Evolutionary conservation across 208 protist genomes (phyloP), one percentile per base, ranked within the genome.

Genomic region (Porcisia hertigi): DNA sequence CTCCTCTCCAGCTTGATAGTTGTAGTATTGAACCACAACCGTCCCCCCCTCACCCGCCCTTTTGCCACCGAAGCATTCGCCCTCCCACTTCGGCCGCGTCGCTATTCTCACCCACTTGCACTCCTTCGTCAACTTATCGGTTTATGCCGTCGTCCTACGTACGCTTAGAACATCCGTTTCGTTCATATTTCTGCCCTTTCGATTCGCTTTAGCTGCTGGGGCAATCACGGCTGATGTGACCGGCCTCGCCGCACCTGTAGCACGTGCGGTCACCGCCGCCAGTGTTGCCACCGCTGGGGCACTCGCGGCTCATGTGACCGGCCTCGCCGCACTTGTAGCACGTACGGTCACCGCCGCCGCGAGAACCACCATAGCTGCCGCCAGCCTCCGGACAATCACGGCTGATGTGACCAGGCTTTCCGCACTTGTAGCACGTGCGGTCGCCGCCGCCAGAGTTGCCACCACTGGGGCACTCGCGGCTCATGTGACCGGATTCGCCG

Each of bases 141-240:
- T 52, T 67, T 49, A 52, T 49, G 39, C 7, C 20, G 41, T 16
- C 14, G 43, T 16, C 66, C 12, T 45, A 14, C 53, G 8, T 60
- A 16, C 53, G 12, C 34, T 47, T 23, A 53, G 36, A 36, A 49
- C 16, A 59, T 62, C 69, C 69, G 69, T 59, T 55, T 72, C 49
- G 69, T 43, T 72, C 9, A 47, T 47, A 0, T 20, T 30, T n/a
- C 34, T 25, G 23, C 12, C 49, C 39, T 12, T 18, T 57, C 65
- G n/a, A 41, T 69, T 54, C 20, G 60, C 25, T 45, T 53, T 65
- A 75, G 43, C 57, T 72, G 69, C 60, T 81, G 39, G 92, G 86
- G 86, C 94, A 98, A 41, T 92, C 90, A 49, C 94, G 86, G 80
- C 84, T 90, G n/a, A 97, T 83, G 86, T 97, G 94, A 71, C 94